These are phyloP conservation scores for Lineolata rhizophorae DNA, from an alignment of 495 filamentous ascomycete species.

Conservation along the genomic window DNA sequence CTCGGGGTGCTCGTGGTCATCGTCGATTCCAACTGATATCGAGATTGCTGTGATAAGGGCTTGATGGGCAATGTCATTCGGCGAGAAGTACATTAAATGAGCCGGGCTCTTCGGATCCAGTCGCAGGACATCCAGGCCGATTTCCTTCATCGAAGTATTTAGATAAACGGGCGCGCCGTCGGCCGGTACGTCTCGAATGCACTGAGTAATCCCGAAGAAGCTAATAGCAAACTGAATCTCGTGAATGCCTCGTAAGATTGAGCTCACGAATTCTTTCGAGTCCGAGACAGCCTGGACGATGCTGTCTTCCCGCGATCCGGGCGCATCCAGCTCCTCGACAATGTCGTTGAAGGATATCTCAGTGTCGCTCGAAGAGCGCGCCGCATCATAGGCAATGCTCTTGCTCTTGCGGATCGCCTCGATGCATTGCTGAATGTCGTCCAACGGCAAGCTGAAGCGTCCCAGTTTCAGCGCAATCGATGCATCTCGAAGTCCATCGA, in stretches of 20 bases:
- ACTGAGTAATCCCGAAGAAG: constrained; percentile 69
- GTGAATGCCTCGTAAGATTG: constrained; percentile 76
- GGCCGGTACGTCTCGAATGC: constrained; percentile 39
- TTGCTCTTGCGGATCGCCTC: constrained; percentile 19
- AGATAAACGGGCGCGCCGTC: constrained; percentile 49
- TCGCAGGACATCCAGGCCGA: constrained; percentile 80
- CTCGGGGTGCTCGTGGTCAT: constrained; percentile 64
- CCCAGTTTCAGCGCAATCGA: constrained; percentile 81
- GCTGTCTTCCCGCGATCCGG: constrained; percentile 49
- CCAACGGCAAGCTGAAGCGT: constrained; percentile 71
- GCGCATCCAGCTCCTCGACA: constrained; percentile 53
- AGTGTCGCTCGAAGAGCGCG: constrained; percentile 9
- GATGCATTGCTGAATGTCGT: constrained; percentile 44
- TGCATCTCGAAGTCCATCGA: constrained; percentile 74
- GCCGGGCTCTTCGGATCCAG: constrained; percentile 85
- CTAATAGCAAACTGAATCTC: constrained; percentile 92
- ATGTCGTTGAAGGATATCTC: constrained; percentile 52
- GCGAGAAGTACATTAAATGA: constrained; percentile 97
- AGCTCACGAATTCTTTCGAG: constrained; percentile 79
- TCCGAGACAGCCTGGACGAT: constrained; percentile 76
- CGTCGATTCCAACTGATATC: constrained; percentile 74
- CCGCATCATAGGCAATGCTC: constrained; percentile 5
- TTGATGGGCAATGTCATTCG: constrained; percentile 83
- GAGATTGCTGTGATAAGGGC: constrained; percentile 81
- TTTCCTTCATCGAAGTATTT: constrained; percentile 84